phyloP scores from a whole-genome alignment of 208 protist genomes.

The Trypanosoma boissoni region DNA sequence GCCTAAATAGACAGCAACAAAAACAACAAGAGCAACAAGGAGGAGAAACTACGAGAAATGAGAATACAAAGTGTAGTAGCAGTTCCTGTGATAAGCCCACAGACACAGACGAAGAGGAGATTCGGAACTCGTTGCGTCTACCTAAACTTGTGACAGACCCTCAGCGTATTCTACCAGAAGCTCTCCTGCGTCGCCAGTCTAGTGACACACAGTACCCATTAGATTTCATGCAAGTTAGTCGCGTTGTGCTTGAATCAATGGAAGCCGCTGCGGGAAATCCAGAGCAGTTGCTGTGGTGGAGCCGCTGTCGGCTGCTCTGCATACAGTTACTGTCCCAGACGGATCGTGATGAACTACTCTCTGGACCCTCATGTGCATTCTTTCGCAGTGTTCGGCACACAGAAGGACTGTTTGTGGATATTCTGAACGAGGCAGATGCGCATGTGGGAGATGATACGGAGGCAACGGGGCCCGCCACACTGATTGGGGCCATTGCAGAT shows the following conservation, averaged over 20 bases:
- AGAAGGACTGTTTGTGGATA: constrained; percentile 31
- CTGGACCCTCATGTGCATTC: constrained; percentile 39
- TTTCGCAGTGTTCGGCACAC: constrained; percentile 60
- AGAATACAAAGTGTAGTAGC: too few species aligned
- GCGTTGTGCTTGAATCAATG: constrained; percentile 51
- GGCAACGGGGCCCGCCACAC: constrained; percentile 6
- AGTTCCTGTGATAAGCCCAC: too few species aligned
- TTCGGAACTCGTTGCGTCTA: constrained; percentile 18
- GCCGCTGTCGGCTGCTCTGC: constrained; percentile 67
- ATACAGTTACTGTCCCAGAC: constrained; percentile 33
- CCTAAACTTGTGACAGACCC: constrained; percentile 14
- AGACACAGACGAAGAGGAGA: constrained; percentile 7
- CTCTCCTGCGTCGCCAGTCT: not conserved
- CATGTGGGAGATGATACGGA: constrained; percentile 5
- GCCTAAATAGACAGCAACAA: not conserved
- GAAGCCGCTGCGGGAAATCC: constrained; percentile 29
- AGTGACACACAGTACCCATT: not conserved
- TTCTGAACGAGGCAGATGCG: constrained; percentile 16
- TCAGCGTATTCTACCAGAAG: constrained; percentile 16
- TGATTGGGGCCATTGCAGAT: constrained; percentile 72
- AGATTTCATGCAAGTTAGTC: constrained; percentile 19
- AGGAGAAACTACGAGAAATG: too few species aligned
- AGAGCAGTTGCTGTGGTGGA: constrained; percentile 70
- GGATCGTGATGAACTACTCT: constrained; percentile 41
- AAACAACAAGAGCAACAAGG: constrained; percentile 18